Evolutionary conservation across 2,329 filamentous ascomycete genomes (phyloP).

Genomic region (Sclerotinia borealis): DNA sequence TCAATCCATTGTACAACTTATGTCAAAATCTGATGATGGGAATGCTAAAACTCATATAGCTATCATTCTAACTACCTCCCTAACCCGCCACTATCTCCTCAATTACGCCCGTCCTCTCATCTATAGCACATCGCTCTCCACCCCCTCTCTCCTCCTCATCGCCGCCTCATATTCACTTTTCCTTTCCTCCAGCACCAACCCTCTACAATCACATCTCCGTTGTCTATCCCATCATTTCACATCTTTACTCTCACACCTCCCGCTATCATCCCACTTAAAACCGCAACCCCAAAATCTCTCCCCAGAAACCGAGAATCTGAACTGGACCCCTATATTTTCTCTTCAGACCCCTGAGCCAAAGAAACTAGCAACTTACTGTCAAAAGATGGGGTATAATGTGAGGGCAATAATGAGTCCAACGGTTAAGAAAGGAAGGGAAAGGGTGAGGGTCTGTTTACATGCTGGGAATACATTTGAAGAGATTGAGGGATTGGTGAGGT

Average conservation of each 20-base stretch:
- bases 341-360: constrained; percentile 53
- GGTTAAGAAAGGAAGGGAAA: constrained; percentile 55
- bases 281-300: constrained; percentile 36
- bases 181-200: constrained; percentile 41
- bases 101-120: constrained; percentile 35
- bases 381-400: constrained; percentile 52
- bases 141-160: constrained; percentile 37
- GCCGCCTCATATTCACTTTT: constrained; percentile 43
- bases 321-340: constrained; percentile 57
- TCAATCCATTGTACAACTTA: too few species aligned
- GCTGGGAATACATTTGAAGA: constrained; percentile 56
- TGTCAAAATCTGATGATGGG: neutral
- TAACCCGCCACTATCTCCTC: constrained; percentile 24
- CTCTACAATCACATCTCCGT: constrained; percentile 2
- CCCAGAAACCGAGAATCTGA: neutral
- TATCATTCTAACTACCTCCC: constrained; percentile 19
- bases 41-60: constrained; percentile 34
- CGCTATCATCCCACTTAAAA: constrained; percentile 11
- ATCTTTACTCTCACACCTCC: constrained; percentile 40
- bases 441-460: constrained; percentile 63
- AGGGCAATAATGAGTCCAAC: constrained; percentile 64
- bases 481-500: constrained; percentile 43
- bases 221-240: neutral
- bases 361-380: constrained; percentile 53
- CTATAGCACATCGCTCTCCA: constrained; percentile 38